These are phyloP conservation scores for Beta lomatogona DNA, from an alignment of 179 eudicot species.

Conservation along the genomic window DNA sequence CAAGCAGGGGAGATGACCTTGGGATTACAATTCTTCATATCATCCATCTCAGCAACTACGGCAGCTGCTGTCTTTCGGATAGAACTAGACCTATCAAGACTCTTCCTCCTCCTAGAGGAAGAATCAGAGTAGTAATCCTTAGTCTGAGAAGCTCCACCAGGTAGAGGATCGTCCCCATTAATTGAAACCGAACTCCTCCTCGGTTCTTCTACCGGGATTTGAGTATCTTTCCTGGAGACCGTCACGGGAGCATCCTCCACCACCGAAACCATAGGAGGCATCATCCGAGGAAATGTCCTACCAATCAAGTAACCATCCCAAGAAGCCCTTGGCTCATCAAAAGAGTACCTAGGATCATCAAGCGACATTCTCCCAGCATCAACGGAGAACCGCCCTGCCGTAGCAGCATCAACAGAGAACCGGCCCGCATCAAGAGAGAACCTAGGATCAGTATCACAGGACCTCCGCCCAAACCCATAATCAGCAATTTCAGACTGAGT, in stretches of 20 bases:
- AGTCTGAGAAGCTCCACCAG: slow-evolving; percentile 82
- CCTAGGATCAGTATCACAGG: slow-evolving; percentile 91
- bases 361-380: slow-evolving; percentile 59
- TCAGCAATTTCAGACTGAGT: slow-evolving; percentile 96
- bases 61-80: slow-evolving; percentile 87
- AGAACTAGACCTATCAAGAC: slow-evolving; percentile 86
- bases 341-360: slow-evolving; percentile 74
- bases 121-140: slow-evolving; percentile 85
- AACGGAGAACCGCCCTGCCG: slow-evolving; percentile 50
- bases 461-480: slow-evolving; percentile 89
- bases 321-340: slow-evolving; percentile 90
- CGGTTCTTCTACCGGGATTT: slow-evolving; percentile 77
- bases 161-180: slow-evolving; percentile 48
- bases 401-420: slow-evolving; percentile 28
- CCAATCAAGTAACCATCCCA: slow-evolving; percentile 93
- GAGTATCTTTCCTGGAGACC: slow-evolving; percentile 60
- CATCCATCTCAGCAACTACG: slow-evolving; percentile 85
- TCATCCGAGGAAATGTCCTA: slow-evolving; percentile 58
- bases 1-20: slow-evolving; percentile 1
- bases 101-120: slow-evolving; percentile 75
- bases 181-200: slow-evolving; percentile 40
- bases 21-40: slow-evolving; percentile 38
- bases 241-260: slow-evolving; percentile 65
- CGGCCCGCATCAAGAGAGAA: slow-evolving; percentile 66
- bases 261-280: slow-evolving; percentile 83